Percentiles rank a stretch among this genome's conserved stretches.
These are phyloP conservation scores for Cryphonectria japonica DNA, from an alignment of 2,329 filamentous ascomycete genomes.

Conservation along the genomic window DNA sequence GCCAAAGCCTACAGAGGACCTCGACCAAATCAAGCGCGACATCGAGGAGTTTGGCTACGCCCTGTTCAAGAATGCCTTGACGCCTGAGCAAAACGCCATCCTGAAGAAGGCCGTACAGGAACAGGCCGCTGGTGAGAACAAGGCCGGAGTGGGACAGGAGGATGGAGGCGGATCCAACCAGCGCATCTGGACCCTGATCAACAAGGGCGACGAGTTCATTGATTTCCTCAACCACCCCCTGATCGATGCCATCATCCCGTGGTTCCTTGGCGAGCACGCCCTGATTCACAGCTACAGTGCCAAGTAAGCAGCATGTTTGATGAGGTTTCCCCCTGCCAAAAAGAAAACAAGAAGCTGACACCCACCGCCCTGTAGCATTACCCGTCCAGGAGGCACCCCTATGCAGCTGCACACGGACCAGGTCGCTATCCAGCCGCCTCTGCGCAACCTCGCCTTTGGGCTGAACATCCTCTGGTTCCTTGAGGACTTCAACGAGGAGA, in stretches of 20 bases:
- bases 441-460: constrained; percentile 34
- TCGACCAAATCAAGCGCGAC: constrained; percentile 36
- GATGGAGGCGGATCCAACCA: constrained; percentile 34
- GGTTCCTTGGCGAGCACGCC: constrained; percentile 37
- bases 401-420: constrained; percentile 39
- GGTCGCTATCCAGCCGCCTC: constrained; percentile 34
- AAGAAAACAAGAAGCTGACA: neutral
- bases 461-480: constrained; percentile 36
- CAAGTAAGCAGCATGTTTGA: constrained; percentile 32
- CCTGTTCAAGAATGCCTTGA: constrained; percentile 36
- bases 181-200: constrained; percentile 30
- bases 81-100: constrained; percentile 32
- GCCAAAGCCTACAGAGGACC: constrained; percentile 39
- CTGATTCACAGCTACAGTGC: constrained; percentile 37
- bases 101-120: constrained; percentile 34
- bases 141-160: constrained; percentile 32
- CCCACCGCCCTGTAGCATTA: constrained; percentile 26
- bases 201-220: constrained; percentile 37
- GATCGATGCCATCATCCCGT: constrained; percentile 36
- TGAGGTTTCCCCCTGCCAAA: neutral
- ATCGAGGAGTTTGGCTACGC: constrained; percentile 36
- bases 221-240: constrained; percentile 37
- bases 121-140: constrained; percentile 35
- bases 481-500: constrained; percentile 40
- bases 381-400: constrained; percentile 34